Evolutionary conservation across 192 early-diverging fungal genomes (phyloP).

Genomic region (Allomyces arbusculus): DNA sequence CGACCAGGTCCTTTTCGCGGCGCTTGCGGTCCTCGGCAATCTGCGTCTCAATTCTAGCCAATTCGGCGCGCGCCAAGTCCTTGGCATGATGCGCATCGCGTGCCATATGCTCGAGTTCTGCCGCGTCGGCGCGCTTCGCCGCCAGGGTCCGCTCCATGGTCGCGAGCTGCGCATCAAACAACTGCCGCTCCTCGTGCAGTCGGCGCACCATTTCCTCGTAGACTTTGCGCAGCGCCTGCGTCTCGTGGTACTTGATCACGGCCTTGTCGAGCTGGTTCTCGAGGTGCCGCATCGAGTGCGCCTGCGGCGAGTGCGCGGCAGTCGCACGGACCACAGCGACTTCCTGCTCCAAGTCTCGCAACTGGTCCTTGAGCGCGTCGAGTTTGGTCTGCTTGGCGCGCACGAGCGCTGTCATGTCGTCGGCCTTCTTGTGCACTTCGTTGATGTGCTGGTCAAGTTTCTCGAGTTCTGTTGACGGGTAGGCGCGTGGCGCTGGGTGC

Average conservation of each 20-base stretch:
- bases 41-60: conserved; percentile 33
- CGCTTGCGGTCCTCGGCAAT: conserved; percentile 39
- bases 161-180: conserved; percentile 37
- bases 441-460: conserved; percentile 33
- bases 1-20: conserved; percentile 29
- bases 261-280: conserved; percentile 42
- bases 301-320: conserved; percentile 24
- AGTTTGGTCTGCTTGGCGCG: conserved; percentile 22
- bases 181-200: conserved; percentile 36
- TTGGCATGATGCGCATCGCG: conserved; percentile 40
- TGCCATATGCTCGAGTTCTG: conserved; percentile 36
- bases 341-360: conserved; percentile 25
- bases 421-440: conserved; percentile 36
- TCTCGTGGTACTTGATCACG: conserved; percentile 43
- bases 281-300: conserved; percentile 34
- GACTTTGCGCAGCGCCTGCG: conserved; percentile 34
- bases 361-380: conserved; percentile 18
- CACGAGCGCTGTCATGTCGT: conserved; percentile 32
- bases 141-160: conserved; percentile 35
- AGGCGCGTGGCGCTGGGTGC: no score
- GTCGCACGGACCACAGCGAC: conserved; percentile 21
- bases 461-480: conserved; percentile 22
- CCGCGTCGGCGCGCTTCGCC: conserved; percentile 29
- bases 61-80: conserved; percentile 32
- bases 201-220: conserved; percentile 37